Conservation (phyloP, 1,284 basidiomycete genomes). For the Apiotrichum gamsii region DNA sequence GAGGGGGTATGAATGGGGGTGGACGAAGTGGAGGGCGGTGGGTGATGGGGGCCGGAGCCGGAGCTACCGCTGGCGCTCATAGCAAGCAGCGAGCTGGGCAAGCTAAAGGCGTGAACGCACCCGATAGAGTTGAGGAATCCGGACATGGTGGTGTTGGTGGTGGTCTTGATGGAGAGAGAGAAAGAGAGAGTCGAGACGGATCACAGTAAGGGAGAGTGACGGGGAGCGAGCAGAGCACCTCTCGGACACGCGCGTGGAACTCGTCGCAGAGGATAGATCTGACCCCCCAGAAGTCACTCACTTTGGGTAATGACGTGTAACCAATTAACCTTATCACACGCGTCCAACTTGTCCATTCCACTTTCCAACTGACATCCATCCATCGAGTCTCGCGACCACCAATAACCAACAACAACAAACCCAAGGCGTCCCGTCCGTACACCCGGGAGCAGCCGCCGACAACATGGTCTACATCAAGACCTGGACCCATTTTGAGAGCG, state of each 20-base stretch:
- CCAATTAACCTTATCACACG: too few species aligned
- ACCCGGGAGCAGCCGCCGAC: not conserved
- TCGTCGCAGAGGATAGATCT: too few species aligned
- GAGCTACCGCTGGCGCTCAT: too few species aligned
- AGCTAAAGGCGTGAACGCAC: conserved; percentile 21
- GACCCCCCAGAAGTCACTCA: too few species aligned
- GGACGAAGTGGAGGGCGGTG: not conserved
- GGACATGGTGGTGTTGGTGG: conserved; percentile 27
- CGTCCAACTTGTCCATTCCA: too few species aligned
- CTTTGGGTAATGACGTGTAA: too few species aligned
- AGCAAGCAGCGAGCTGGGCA: too few species aligned
- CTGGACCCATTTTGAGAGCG: conserved; percentile 48
- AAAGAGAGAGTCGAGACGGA: not conserved
- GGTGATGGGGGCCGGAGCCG: not conserved
- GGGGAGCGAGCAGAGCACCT: too few species aligned
- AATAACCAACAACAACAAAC: not conserved
- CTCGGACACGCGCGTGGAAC: too few species aligned
- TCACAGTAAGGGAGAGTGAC: not conserved
- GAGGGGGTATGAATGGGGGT: not conserved
- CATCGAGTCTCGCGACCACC: not conserved
- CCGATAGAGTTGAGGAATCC: conserved; percentile 46
- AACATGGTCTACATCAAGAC: conserved; percentile 47
- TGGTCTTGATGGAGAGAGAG: not conserved
- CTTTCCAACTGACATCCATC: too few species aligned
- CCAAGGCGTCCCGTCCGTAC: not conserved